Evolutionary conservation across 306 rosid species (phyloP), one percentile per base, ranked within the genome.

Genomic region (Ochetophila trinervis): DNA sequence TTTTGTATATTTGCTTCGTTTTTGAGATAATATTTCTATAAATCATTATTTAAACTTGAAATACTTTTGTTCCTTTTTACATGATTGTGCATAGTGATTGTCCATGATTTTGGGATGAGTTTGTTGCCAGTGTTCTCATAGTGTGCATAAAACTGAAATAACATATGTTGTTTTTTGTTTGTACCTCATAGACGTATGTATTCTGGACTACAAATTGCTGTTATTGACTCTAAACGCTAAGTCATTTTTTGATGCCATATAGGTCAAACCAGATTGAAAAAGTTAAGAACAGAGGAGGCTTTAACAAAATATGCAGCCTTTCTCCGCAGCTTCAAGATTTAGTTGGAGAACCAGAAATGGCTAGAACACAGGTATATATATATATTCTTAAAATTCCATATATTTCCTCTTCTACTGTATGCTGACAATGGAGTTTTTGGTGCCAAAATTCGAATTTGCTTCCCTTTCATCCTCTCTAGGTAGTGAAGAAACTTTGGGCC

Each of bases 311-410:
- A 58, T 78, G 78, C 63, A 73, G 76, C 70, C 63, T 78, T 67
- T 78, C 83, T 68, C 83, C 83, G 56, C 65, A 67, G 48, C 79
- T 78, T 48, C 79, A 78, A 78, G 75, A 67, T 34, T 10, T 78
- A 68, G 79, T 68, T 73, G 83, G 83, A 18, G 72, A 57, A 64
- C 47, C 76, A 2, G 57, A 68, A 74, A 37, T 78, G 83, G 69
- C 83, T 10, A 73, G 83, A 23, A 48, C 79, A 51, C 65, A 78
- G 83, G 83, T 78, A 40, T 11, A 8, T 4, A 57, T 59, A 27
- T 35, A 17, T 5, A 40, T 42, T 58, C 17, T 16, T 22, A 49
- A 35, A 62, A 21, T 10, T 75, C 6, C 14, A 35, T 6, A 1
- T 52, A 50, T 34, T 56, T 9, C n/a, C n/a, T 19, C 19, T 63